Conservation (phyloP, 768 basidiomycete species). For the Lanmaoa rubissima region DNA sequence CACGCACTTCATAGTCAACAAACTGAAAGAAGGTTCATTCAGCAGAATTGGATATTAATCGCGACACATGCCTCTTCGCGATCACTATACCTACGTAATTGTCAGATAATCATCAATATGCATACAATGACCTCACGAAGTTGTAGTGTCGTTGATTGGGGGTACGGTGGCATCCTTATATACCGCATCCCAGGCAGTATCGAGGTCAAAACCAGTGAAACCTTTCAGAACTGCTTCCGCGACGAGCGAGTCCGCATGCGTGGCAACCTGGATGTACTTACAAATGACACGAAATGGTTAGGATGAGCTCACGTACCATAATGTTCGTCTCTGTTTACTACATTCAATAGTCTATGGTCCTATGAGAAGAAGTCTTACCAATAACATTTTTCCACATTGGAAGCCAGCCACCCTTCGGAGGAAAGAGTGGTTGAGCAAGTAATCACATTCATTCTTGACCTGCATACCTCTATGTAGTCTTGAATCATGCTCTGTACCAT, state of each 20-base stretch:
- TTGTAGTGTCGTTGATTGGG: conserved; percentile 53
- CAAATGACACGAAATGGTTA: neutral
- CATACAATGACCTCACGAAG: conserved; percentile 37
- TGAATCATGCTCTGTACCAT: conserved; percentile 81
- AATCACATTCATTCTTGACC: neutral
- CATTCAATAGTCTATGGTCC: neutral
- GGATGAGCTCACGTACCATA: conserved; percentile 46
- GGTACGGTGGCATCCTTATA: conserved; percentile 69
- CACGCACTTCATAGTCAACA: conserved; percentile 79
- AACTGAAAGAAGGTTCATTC: conserved; percentile 36
- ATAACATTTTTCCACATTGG: conserved; percentile 92
- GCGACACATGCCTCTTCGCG: conserved; percentile 56
- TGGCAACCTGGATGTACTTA: conserved; percentile 50
- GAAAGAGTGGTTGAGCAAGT: neutral
- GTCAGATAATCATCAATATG: neutral
- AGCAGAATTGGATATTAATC: neutral
- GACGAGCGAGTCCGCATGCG: conserved; percentile 76
- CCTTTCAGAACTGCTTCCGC: conserved; percentile 72
- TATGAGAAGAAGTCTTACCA: conserved; percentile 34
- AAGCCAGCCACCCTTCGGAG: conserved; percentile 65
- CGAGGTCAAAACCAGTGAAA: conserved; percentile 57
- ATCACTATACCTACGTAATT: conserved; percentile 54
- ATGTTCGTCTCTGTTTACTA: conserved; percentile 65
- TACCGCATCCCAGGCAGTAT: conserved; percentile 70
- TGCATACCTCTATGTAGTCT: conserved; percentile 62